Evolutionary conservation across 2,329 filamentous ascomycete genomes (phyloP), one percentile per base, ranked within the genome.

Genomic region (Neocatenulostroma microsporum): DNA sequence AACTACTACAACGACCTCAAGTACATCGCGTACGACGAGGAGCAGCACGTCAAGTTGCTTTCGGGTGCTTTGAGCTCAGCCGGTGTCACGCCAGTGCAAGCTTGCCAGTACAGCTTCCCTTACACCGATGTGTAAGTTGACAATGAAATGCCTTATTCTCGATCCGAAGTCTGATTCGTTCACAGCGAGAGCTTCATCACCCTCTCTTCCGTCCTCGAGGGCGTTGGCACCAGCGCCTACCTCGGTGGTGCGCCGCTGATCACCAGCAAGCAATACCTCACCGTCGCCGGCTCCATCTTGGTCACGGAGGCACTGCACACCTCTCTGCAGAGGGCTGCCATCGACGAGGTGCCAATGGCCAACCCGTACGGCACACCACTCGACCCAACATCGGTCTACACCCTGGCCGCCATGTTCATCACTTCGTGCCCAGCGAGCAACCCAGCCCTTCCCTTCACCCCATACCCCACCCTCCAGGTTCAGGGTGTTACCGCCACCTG

Each of bases 351-450:
- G 4, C 74, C 77, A 2, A 76, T 74, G 48, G 62, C 77, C 0
- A 67, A 75, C 48, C 61, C 77, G 7, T 80, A 78, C 49, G 76
- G 80, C 45, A 67, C 70, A 18, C 74, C 78, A 0, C 66, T 82
- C 27, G 58, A 62, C 47, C 66, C 72, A 51, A 70, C 76, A 55
- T 61, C 71, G 48, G 76, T 81, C 35, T 80, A 70, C 65, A 77
- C 76, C 4, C 68, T 83, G n/a, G 78, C 78, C 1, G 67, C 75
- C 0, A 63, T 66, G 37, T 82, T 82, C 61, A 78, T 82, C 54
- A 63, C 55, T 3, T 57, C 60, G 2, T 81, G 76, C 58, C 75
- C 78, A 1, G 43, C 61, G 5, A 62, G 58, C 48, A 79, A 79
- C 53, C 57, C 67, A 0, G 44, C 61, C 2, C 66, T 82, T 1